Evolutionary conservation across 805 yeast genomes (phyloP), one percentile per base, ranked within the genome.

Genomic region (Metschnikowia lunata): DNA sequence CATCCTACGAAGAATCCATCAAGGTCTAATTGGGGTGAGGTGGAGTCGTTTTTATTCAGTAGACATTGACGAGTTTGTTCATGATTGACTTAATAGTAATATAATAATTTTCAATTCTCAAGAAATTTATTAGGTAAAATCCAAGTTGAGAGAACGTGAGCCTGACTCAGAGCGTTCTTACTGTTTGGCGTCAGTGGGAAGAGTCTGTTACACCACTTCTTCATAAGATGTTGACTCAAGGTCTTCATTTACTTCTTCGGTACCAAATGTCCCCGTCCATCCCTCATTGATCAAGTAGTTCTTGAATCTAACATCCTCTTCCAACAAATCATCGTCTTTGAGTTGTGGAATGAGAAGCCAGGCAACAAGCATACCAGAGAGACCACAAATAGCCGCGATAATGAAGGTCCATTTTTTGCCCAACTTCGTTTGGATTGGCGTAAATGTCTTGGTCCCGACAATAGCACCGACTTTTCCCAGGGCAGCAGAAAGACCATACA

Each of bases 381-480:
- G 62, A 42, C 93, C 91, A 55, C 85, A 74, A 40, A 77, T 67
- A 11, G 93, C 93, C 26, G 90, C 85, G 55, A 85, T 82, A 52
- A 85, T 85, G 56, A 85, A 85, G 6, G 91, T 85, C 87, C 88
- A 85, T 47, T 67, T 67, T 54, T 78, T 69, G 30, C 93, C 93
- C 50, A 82, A 67, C 57, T 83, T 62, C 34, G 56, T 62, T 63
- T 82, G 79, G 52, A 85, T 83, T 13, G 88, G 85, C 8, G 81
- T 78, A 65, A 86, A 85, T 13, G 76, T 75, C 59, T 82, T 78
- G 23, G 89, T 83, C 27, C 93, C 93, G 15, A 83, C 80, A 18
- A 83, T 89, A n/a, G 91, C 93, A 45, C 93, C 95, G 26, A 83
- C 84, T 62, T 85, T 85, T 45, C 93, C 93, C 38, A 83, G 68